Evolutionary conservation across 2,329 filamentous ascomycete genomes (phyloP).

Genomic region (Colletotrichum siamense): DNA sequence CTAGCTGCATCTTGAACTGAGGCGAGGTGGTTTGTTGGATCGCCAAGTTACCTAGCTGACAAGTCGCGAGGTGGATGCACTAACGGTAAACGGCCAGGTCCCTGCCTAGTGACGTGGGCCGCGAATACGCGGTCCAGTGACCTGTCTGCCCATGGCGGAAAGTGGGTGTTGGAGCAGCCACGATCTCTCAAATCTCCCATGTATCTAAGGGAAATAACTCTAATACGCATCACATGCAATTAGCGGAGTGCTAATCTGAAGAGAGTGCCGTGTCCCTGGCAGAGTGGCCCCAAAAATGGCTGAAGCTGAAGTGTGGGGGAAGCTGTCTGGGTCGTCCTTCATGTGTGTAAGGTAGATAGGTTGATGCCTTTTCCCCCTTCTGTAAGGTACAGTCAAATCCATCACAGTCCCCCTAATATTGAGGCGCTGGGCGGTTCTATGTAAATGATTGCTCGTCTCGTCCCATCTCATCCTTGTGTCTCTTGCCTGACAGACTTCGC

Average conservation of each 20-base stretch:
- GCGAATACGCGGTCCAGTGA: background rate
- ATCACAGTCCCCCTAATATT: background rate
- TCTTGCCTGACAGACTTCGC: background rate
- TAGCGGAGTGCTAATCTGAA: background rate
- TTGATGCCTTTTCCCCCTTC: background rate
- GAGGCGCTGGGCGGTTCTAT: background rate
- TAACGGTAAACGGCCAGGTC: background rate
- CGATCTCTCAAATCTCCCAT: background rate
- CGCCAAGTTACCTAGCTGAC: background rate
- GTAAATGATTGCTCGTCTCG: background rate
- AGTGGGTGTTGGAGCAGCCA: background rate
- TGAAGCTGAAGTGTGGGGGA: background rate
- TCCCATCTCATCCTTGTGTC: conserved; percentile 3
- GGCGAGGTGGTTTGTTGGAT: background rate
- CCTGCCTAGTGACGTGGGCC: conserved; percentile 6
- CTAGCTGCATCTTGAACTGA: background rate
- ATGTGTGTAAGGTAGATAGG: background rate
- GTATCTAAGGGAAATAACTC: background rate
- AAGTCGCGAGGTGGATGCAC: background rate
- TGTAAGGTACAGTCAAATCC: background rate
- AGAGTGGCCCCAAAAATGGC: background rate
- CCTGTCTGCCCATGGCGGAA: background rate
- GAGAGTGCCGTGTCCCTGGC: background rate
- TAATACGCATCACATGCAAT: background rate
- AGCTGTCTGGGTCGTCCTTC: background rate